These are phyloP conservation scores for Hansenula anomala DNA, from an alignment of 1,139 yeast species.

Conservation along the genomic window DNA sequence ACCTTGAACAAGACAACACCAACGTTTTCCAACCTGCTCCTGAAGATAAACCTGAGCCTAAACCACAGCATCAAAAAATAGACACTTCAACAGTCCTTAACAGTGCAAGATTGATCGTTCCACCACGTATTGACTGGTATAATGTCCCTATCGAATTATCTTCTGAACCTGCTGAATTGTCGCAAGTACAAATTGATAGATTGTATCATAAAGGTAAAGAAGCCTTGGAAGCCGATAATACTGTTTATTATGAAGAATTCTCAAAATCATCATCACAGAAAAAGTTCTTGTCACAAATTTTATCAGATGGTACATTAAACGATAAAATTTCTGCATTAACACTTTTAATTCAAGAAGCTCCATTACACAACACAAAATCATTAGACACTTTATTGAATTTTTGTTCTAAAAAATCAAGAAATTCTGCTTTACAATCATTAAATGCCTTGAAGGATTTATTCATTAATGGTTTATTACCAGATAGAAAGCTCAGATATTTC, in stretches of 20 bases:
- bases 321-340: slow-evolving; percentile 97
- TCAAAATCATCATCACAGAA: slow-evolving; percentile 78
- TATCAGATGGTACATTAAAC: slow-evolving; percentile 87
- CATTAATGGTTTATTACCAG: slow-evolving; percentile 75
- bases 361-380: slow-evolving; percentile 82
- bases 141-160: slow-evolving; percentile 35
- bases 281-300: slow-evolving; percentile 83
- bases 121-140: slow-evolving; percentile 76
- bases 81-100: slow-evolving; percentile 51
- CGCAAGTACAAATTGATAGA: slow-evolving; percentile 47
- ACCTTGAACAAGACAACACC: slow-evolving; percentile 9
- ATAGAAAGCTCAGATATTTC: slow-evolving; percentile 76
- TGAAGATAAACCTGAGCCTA: slow-evolving; percentile 5
- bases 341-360: slow-evolving; percentile 89
- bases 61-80: slow-evolving; percentile 32
- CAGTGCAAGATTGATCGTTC: slow-evolving; percentile 52
- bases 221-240: slow-evolving; percentile 67
- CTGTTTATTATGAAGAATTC: slow-evolving; percentile 68
- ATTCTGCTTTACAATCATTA: slow-evolving; percentile 87
- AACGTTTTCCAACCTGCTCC: slow-evolving; percentile 11
- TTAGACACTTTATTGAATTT: slow-evolving; percentile 71
- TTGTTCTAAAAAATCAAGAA: slow-evolving; percentile 89
- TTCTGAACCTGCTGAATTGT: slow-evolving; percentile 39
- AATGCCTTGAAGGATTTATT: slow-evolving; percentile 88
- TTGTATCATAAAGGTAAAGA: slow-evolving; percentile 63